phyloP scores from a whole-genome alignment of 176 grass and related monocot species.

The Metroxylon sagu region DNA sequence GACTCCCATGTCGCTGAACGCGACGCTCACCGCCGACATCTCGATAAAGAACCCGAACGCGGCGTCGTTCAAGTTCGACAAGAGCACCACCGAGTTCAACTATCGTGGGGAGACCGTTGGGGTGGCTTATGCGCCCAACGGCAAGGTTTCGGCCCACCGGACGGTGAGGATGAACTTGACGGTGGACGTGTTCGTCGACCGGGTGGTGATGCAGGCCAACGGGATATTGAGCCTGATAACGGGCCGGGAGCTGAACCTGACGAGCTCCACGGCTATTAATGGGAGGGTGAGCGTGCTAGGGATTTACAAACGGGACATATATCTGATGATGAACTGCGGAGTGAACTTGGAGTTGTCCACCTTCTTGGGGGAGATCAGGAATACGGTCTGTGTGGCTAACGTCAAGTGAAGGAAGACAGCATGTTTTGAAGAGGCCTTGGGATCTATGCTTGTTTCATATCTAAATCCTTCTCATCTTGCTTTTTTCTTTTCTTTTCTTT shows the following conservation, averaged over 20 bases:
- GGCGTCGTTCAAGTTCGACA: slow-evolving; percentile 39
- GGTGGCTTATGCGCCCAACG: slow-evolving; percentile 28
- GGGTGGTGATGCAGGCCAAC: slow-evolving; percentile 26
- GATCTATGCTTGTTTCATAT: too few relatives aligned
- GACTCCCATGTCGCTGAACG: slow-evolving; percentile 34
- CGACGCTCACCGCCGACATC: slow-evolving; percentile 27
- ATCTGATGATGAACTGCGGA: slow-evolving; percentile 64
- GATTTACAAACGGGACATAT: slow-evolving; percentile 65
- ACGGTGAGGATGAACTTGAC: slow-evolving; percentile 28
- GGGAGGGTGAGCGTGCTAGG: slow-evolving; percentile 61
- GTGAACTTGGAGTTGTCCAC: slow-evolving; percentile 23
- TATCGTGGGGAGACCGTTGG: slow-evolving; percentile 9
- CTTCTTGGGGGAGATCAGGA: slow-evolving; percentile 5
- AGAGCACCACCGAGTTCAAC: slow-evolving; percentile 42
- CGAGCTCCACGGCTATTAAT: slow-evolving; percentile 58
- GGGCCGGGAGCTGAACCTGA: slow-evolving; percentile 29
- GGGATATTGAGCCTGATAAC: slow-evolving; percentile 7
- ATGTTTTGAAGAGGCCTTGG: too few relatives aligned
- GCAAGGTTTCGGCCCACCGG: slow-evolving; percentile 22
- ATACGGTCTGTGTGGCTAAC: slow-evolving; percentile 20
- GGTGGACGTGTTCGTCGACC: slow-evolving; percentile 29
- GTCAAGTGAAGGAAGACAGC: slow-evolving; percentile 16
- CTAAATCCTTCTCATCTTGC: too few relatives aligned
- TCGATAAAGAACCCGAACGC: slow-evolving; percentile 46
- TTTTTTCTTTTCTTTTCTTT: too few relatives aligned